phyloP scores from a whole-genome alignment of 352 stramenopile genomes.

The Globisporangium camurandrum region DNA sequence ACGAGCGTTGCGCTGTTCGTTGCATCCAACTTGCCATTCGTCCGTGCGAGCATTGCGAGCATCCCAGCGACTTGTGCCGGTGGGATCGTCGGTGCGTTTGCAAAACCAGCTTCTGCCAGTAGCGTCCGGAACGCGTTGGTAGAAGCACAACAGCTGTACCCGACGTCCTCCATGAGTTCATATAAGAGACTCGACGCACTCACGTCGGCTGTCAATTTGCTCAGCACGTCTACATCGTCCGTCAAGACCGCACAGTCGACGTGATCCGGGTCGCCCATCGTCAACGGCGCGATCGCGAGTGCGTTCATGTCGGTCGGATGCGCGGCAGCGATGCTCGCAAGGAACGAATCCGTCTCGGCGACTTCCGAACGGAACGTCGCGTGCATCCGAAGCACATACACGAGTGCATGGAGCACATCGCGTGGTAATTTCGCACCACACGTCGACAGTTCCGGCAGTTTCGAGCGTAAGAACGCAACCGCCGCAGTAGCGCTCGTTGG shows the following conservation, averaged over 20 bases:
- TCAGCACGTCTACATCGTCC: slow-evolving; percentile 52
- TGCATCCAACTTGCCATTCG: slow-evolving; percentile 57
- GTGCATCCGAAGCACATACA: slow-evolving; percentile 78
- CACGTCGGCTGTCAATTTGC: slow-evolving; percentile 78
- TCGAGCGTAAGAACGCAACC: slow-evolving; percentile 70
- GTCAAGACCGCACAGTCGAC: slow-evolving; percentile 73
- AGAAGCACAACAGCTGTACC: slow-evolving; percentile 77
- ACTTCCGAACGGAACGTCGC: slow-evolving; percentile 66
- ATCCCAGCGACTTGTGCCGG: slow-evolving; percentile 84
- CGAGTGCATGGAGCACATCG: slow-evolving; percentile 75
- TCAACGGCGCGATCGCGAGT: slow-evolving; percentile 81
- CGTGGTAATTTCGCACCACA: slow-evolving; percentile 76
- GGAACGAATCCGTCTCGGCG: slow-evolving; percentile 77
- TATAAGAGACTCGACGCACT: slow-evolving; percentile 77
- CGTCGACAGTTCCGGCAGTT: slow-evolving; percentile 80
- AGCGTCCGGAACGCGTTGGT: slow-evolving; percentile 76
- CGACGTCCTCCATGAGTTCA: slow-evolving; percentile 88
- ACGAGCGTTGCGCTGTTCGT: slow-evolving; percentile 71
- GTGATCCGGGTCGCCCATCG: slow-evolving; percentile 78
- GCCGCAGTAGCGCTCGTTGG: slow-evolving; percentile 43
- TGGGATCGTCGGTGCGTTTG: slow-evolving; percentile 75
- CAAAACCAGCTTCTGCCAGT: slow-evolving; percentile 71
- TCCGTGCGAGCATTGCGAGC: slow-evolving; percentile 82
- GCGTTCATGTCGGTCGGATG: slow-evolving; percentile 82
- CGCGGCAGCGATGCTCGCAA: slow-evolving; percentile 79